Percentiles rank a stretch among this genome's conserved stretches.
phyloP scores from a whole-genome alignment of 2,329 filamentous ascomycete species.

The Pseudogymnoascus pannorum region DNA sequence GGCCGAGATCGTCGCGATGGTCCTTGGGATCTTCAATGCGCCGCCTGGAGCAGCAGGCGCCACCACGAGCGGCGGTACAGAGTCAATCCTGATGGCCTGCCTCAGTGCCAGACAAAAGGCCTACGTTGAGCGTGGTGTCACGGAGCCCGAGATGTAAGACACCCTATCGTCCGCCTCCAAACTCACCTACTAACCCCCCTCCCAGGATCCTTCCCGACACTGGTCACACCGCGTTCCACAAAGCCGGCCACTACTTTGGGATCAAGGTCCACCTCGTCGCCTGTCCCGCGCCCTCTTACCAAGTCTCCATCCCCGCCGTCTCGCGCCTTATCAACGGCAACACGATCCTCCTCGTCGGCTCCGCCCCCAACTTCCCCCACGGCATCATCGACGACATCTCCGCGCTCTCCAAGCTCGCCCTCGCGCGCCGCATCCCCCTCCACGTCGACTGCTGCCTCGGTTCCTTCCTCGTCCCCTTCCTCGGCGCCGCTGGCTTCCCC shows the following conservation, averaged over 20 bases:
- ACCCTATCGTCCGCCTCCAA: background rate
- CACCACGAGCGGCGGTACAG: constrained; percentile 86
- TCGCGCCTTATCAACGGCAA: constrained; percentile 87
- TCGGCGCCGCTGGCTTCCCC: constrained; percentile 89
- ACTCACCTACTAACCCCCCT: constrained; percentile 18
- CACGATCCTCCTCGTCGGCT: constrained; percentile 87
- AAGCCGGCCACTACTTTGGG: constrained; percentile 90
- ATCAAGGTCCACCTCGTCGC: constrained; percentile 88
- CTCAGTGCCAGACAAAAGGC: constrained; percentile 86
- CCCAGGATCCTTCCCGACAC: constrained; percentile 84
- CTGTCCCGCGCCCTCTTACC: constrained; percentile 78
- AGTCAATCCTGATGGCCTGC: constrained; percentile 95
- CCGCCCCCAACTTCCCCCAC: constrained; percentile 95
- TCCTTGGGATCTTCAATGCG: constrained; percentile 80
- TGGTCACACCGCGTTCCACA: constrained; percentile 92
- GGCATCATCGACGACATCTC: constrained; percentile 96
- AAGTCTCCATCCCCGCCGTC: constrained; percentile 72
- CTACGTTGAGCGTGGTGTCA: constrained; percentile 75
- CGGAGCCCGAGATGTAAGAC: constrained; percentile 84
- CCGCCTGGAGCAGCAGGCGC: constrained; percentile 80
- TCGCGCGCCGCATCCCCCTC: constrained; percentile 72
- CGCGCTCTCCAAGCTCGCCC: constrained; percentile 72
- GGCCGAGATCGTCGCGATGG: constrained; percentile 95
- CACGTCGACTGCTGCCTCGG: constrained; percentile 98
- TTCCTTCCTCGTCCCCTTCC: constrained; percentile 87